These are phyloP conservation scores for Neopestalotiopsis clavispora DNA, from an alignment of 2,329 filamentous ascomycete species.

Conservation along the genomic window DNA sequence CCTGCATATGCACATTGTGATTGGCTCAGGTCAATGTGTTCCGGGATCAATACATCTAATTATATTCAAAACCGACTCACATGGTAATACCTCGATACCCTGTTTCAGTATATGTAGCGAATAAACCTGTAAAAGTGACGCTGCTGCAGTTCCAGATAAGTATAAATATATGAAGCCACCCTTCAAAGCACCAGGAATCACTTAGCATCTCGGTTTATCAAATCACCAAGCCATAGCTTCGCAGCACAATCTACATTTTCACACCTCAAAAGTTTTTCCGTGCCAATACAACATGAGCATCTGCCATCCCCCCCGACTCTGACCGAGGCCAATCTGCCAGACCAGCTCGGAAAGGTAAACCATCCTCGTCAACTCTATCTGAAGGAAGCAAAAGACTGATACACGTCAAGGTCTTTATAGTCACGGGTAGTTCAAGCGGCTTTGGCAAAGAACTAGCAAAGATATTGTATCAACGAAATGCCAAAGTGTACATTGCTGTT, in stretches of 20 bases:
- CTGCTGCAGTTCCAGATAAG: too few relatives aligned
- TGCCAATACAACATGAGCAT: not conserved
- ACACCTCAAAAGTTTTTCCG: too few relatives aligned
- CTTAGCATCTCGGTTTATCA: accelerated
- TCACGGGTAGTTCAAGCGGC: not conserved
- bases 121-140: too few relatives aligned
- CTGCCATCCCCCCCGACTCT: not conserved
- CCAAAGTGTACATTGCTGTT: slow-evolving; percentile 3
- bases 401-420: slow-evolving; percentile 1
- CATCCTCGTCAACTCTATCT: not conserved
- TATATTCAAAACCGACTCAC: too few relatives aligned
- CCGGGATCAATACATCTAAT: too few relatives aligned
- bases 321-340: not conserved
- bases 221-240: too few relatives aligned
- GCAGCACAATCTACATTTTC: not conserved
- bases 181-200: too few relatives aligned
- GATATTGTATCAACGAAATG: not conserved
- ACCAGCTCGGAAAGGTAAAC: not conserved
- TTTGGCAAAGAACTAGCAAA: not conserved
- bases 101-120: too few relatives aligned
- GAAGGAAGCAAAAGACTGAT: not conserved
- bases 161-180: too few relatives aligned
- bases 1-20: not conserved
- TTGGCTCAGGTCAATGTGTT: not conserved
- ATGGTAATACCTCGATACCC: too few relatives aligned